phyloP scores from a whole-genome alignment of 106 monocot species.

The Dendrobium catenatum region DNA sequence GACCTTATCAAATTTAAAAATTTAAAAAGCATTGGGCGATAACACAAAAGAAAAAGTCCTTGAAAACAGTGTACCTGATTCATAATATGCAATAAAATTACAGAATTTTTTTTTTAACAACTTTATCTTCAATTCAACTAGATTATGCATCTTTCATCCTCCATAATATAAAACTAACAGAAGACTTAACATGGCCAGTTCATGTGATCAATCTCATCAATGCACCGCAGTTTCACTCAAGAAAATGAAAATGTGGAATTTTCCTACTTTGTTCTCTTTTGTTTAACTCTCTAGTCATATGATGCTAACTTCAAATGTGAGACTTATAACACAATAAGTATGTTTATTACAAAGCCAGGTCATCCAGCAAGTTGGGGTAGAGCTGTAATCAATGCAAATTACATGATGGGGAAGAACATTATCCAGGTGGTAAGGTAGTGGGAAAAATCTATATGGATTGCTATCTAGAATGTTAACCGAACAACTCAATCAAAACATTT shows the following conservation, averaged over 20 bases:
- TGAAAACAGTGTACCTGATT: not conserved
- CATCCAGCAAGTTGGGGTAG: too few species aligned
- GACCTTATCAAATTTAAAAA: not conserved
- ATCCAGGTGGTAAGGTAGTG: too few species aligned
- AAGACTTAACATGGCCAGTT: not conserved
- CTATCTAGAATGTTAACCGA: too few species aligned
- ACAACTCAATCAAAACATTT: too few species aligned
- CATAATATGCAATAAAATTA: not conserved
- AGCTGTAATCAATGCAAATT: too few species aligned
- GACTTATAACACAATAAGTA: not conserved
- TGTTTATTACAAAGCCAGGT: not conserved
- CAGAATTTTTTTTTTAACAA: slow-evolving; percentile 1
- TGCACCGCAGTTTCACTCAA: not conserved
- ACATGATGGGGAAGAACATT: too few species aligned
- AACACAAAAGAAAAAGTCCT: not conserved
- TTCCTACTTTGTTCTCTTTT: not conserved
- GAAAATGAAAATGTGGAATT: not conserved
- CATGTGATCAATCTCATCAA: not conserved
- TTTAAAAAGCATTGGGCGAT: not conserved
- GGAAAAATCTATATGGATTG: too few species aligned
- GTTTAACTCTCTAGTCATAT: too few species aligned
- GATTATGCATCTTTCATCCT: not conserved
- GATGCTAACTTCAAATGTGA: too few species aligned
- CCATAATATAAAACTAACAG: not conserved
- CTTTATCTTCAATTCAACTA: not conserved